Percentiles rank a stretch among this genome's conserved stretches.
These are phyloP conservation scores for Rhypophila decipiens DNA, from an alignment of 495 filamentous ascomycete genomes.

Conservation along the genomic window DNA sequence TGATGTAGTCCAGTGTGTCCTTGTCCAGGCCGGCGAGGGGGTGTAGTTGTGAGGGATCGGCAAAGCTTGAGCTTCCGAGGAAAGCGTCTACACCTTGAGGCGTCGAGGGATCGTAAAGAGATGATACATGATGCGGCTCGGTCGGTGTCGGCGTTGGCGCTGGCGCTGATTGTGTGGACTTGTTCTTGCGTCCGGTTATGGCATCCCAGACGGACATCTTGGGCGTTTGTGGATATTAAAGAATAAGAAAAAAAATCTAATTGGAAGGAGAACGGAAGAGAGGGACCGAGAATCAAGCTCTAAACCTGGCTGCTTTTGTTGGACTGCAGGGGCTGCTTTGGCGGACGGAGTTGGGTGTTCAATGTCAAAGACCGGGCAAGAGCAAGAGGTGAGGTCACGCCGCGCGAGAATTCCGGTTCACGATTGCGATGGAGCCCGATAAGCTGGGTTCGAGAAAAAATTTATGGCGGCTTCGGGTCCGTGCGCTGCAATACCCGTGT, in stretches of 20 bases:
- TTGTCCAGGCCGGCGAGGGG: conserved; percentile 92
- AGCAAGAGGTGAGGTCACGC: not conserved
- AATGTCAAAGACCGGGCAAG: too few relatives aligned
- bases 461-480: conserved; percentile 17
- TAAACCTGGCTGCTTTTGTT: too few relatives aligned
- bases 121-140: too few relatives aligned
- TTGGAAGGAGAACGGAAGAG: not conserved
- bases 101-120: conserved; percentile 27
- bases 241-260: not conserved
- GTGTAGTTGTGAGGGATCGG: conserved; percentile 82
- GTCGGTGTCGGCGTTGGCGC: conserved; percentile 16
- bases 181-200: conserved; percentile 73
- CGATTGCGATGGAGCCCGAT: conserved; percentile 7
- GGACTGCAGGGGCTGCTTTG: too few relatives aligned
- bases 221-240: conserved; percentile 1
- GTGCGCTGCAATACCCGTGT: too few relatives aligned
- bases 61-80: conserved; percentile 58
- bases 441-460: conserved; percentile 21
- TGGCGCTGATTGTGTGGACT: conserved; percentile 26
- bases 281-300: not conserved
- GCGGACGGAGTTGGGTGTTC: not conserved
- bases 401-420: conserved; percentile 11
- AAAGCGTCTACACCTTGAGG: conserved; percentile 78
- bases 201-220: conserved; percentile 77
- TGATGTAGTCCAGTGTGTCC: conserved; percentile 85